These are phyloP conservation scores for Tolypocladium sp. DNA, from an alignment of 2,329 filamentous ascomycete genomes.

Conservation along the genomic window DNA sequence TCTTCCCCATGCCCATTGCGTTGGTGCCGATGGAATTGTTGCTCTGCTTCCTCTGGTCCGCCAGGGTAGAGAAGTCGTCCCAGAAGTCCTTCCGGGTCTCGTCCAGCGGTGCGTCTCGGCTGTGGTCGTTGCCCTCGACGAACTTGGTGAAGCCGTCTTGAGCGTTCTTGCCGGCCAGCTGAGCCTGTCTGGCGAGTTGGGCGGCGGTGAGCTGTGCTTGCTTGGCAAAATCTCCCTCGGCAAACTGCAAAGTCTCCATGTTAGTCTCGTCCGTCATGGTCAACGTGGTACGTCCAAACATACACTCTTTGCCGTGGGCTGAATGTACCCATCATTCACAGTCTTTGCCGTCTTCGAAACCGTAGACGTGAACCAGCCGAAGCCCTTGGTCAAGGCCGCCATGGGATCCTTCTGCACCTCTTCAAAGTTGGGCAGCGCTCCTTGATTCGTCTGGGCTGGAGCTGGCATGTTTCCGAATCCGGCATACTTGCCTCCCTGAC, in stretches of 20 bases:
- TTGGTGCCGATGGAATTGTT: conserved; percentile 48
- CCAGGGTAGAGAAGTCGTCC: conserved; percentile 76
- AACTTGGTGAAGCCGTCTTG: conserved; percentile 78
- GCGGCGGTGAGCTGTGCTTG: conserved; percentile 53
- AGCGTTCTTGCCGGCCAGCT: conserved; percentile 63
- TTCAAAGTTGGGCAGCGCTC: conserved; percentile 59
- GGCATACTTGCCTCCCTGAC: conserved; percentile 82
- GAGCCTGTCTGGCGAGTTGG: conserved; percentile 57
- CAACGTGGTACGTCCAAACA: not conserved
- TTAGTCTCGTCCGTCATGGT: conserved; percentile 9
- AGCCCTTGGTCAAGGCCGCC: conserved; percentile 79
- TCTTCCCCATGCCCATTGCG: conserved; percentile 47
- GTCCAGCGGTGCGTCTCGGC: conserved; percentile 35
- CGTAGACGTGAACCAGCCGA: conserved; percentile 86
- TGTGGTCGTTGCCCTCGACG: conserved; percentile 61
- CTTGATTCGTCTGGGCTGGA: conserved; percentile 33
- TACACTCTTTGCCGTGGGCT: conserved; percentile 62
- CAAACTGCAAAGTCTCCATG: conserved; percentile 44
- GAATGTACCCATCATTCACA: conserved; percentile 84
- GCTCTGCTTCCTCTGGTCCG: conserved; percentile 41
- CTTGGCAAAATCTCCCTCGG: conserved; percentile 68
- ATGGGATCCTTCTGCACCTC: conserved; percentile 89
- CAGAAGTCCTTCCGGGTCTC: conserved; percentile 77
- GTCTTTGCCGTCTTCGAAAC: conserved; percentile 86
- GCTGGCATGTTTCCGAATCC: conserved; percentile 79